Evolutionary conservation across 2,329 filamentous ascomycete genomes (phyloP), one percentile per base, ranked within the genome.

Genomic region (Cercospora zeina): DNA sequence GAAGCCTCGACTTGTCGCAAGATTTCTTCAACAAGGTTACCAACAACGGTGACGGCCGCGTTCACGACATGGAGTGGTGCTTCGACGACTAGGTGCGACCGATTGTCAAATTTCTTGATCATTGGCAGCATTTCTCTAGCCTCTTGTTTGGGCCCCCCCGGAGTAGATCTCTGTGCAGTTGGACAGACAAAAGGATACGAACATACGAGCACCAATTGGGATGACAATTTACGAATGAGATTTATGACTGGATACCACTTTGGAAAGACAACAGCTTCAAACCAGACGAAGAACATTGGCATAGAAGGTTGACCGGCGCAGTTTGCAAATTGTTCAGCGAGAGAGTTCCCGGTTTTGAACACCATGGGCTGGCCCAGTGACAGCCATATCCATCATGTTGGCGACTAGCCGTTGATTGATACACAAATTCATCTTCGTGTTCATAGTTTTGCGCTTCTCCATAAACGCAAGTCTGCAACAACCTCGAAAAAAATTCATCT

Each of bases 1-100:
- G 74, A 42, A 78, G 81, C 69, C 83, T 91, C 54, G 89, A 91
- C 70, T 80, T 88, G 67, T 85, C 82, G 13, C 65, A 73, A 50
- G 61, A 58, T 6, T 73, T 79, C 57, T 80, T 79, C 74, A 70
- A 73, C 56, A 67, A 62, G 11, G 71, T 78, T 59, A 72, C 72
- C 54, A 53, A 57, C 42, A 62, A 68, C 30, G 68, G 68, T 36
- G 73, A 72, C 42, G 80, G 80, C 55, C 78, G 81, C 67, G 70
- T 81, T 57, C 13, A 54, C 61, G 76, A 73, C 60, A 76, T 79
- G 51, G 69, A 76, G 62, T 79, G 77, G 77, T 77, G 72, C 71
- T 79, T 77, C 69, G 72, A 56, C 36, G 49, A 66, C 50, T 74
- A 72, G 55, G 59, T 11, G 4, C 2, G 10, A 16, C 37, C 30